These are phyloP conservation scores for Candida sanyaensis DNA, from an alignment of 1,139 yeast species.

Conservation along the genomic window DNA sequence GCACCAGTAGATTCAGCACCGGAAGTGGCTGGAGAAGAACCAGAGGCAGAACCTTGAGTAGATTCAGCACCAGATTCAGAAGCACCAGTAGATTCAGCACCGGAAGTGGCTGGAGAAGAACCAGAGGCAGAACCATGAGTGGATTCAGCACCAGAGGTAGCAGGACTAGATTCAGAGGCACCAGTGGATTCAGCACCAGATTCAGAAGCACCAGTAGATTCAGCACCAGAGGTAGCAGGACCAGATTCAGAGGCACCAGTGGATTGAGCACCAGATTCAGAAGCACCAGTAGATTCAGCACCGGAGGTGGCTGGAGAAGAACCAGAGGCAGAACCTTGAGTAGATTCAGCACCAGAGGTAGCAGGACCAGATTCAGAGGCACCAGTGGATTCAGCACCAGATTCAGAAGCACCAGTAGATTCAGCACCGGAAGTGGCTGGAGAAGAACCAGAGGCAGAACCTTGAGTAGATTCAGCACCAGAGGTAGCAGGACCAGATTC, in stretches of 20 bases:
- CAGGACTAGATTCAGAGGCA: not conserved
- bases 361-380: too few relatives aligned
- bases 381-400: too few relatives aligned
- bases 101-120: not conserved
- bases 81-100: too few relatives aligned
- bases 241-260: constrained; percentile 1
- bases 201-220: constrained; percentile 1
- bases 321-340: not conserved
- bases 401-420: too few relatives aligned
- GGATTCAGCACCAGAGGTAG: too few relatives aligned
- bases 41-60: not conserved
- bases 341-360: too few relatives aligned
- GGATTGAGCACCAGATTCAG: not conserved
- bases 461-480: too few relatives aligned
- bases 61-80: too few relatives aligned
- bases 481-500: too few relatives aligned
- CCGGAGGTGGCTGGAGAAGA: constrained; percentile 1
- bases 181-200: not conserved
- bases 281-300: not conserved
- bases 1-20: too few relatives aligned
- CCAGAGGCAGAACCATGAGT: not conserved
- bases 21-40: not conserved
- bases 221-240: not conserved
- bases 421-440: too few relatives aligned
- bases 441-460: too few relatives aligned